phyloP scores from a whole-genome alignment of 331 rosid genomes.

The Malus hybrid region DNA sequence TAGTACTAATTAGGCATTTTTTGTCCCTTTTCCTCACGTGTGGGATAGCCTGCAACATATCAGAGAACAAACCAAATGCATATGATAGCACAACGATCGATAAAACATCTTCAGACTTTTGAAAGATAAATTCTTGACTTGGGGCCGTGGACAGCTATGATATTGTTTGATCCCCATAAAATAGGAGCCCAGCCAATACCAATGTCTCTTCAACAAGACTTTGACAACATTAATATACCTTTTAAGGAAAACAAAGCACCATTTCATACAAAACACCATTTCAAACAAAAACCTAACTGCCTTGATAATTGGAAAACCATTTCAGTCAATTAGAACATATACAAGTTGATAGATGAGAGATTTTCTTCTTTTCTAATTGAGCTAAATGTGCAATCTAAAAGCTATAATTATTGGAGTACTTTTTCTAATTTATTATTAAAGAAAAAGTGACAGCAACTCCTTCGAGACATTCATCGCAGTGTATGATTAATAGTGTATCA shows the following conservation, averaged over 20 bases:
- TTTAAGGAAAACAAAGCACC: no score
- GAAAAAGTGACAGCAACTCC: no score
- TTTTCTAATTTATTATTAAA: no score
- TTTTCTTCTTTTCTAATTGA: no score
- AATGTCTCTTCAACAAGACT: background rate
- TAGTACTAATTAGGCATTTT: background rate
- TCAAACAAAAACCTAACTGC: no score
- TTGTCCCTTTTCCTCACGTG: conserved; percentile 79
- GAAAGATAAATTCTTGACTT: conserved; percentile 2
- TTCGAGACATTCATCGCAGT: background rate
- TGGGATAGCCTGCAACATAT: conserved; percentile 37
- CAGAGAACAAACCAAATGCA: conserved; percentile 27
- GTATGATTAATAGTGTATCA: background rate
- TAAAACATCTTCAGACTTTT: background rate
- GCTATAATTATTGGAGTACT: no score
- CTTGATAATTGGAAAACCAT: no score
- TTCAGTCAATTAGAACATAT: no score
- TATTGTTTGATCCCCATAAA: conserved; percentile 20
- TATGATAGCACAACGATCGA: background rate
- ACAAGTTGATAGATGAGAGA: no score
- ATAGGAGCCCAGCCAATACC: conserved; percentile 17
- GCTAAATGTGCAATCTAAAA: no score
- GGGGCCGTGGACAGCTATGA: conserved; percentile 27
- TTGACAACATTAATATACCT: no score
- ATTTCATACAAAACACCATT: no score